Evolutionary conservation across 371 early-diverging fungal genomes (phyloP), one percentile per base, ranked within the genome.

Genomic region (Basidiobolus heterosporus): DNA sequence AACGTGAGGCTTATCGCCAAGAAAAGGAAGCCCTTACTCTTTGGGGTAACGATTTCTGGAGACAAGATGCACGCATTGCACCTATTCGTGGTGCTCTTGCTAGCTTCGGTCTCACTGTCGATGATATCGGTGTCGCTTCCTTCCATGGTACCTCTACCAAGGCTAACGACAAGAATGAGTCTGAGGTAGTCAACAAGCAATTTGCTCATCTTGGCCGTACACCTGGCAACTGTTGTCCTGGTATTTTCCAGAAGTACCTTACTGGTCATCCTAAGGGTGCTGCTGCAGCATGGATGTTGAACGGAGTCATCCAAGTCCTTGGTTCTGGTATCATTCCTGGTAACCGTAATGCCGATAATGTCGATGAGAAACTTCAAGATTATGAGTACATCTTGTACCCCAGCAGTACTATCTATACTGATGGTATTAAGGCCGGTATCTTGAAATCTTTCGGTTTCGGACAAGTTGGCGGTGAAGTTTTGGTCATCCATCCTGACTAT

Each of bases 201-300:
- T 59, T 94, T 51, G 70, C 59, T 45, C 89, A 90, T 57, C 72
- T 94, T 16, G 95, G 95, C 36, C 85, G 95, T 54, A 74, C 82
- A 48, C 76, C 72, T 56, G 95, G 94, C 48, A 86, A 89, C 54
- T 74, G 75, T 36, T 59, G 80, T 40, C 82, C 90, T 20, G 71
- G 79, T 38, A 74, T 88, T 53, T 86, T 85, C 79, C 94, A 94
- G 52, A 94, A 94, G 65, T 85, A 91, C 64, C 73, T 94, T 48
- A 93, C 94, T 45, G 94, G 91, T 49, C 94, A 93, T 57, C 90
- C 95, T 37, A 94, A 94, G 82, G 94, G 90, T 49, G 85, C 93
- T 41, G 94, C 94, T 40, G 93, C 94, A 41, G 85, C 89, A n/a
- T 92, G 90, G 90, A 94, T 94, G 94, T 76, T 91, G 55, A 92